Percentiles rank a stretch among this genome's conserved stretches.
Evolutionary conservation across 768 basidiomycete genomes (phyloP).

Genomic region (Xanthoconium stramineum): DNA sequence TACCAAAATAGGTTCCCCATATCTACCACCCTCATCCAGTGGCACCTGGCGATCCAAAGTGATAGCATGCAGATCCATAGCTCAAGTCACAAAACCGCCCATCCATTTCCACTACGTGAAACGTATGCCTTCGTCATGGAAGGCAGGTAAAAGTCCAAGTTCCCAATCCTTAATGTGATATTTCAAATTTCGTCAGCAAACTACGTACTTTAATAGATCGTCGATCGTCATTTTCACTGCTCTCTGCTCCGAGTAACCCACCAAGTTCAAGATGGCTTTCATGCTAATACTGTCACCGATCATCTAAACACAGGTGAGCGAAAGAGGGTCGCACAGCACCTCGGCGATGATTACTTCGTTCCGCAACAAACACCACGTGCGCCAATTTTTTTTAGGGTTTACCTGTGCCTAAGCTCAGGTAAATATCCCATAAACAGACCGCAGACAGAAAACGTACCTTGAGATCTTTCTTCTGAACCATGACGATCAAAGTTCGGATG

Average conservation of each 20-base stretch:
- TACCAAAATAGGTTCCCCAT: too few relatives aligned
- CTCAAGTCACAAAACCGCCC: too few relatives aligned
- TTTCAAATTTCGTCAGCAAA: too few relatives aligned
- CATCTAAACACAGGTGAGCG: conserved; percentile 40
- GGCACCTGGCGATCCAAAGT: too few relatives aligned
- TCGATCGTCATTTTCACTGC: conserved; percentile 94
- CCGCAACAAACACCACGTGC: conserved; percentile 86
- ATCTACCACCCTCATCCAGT: too few relatives aligned
- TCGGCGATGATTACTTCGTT: conserved; percentile 45
- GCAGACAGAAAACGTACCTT: conserved; percentile 39
- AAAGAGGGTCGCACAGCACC: background rate
- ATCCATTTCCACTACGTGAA: too few relatives aligned
- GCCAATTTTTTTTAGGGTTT: conserved; percentile 89
- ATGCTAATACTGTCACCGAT: conserved; percentile 70
- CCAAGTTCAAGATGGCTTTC: conserved; percentile 63
- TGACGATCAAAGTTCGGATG: conserved; percentile 44
- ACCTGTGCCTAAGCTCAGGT: conserved; percentile 49
- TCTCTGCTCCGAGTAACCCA: conserved; percentile 70
- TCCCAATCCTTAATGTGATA: too few relatives aligned
- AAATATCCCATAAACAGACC: background rate
- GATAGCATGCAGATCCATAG: too few relatives aligned
- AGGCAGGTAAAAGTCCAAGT: conserved; percentile 68
- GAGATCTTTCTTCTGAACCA: conserved; percentile 49
- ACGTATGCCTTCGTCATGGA: conserved; percentile 72
- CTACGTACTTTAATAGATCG: conserved; percentile 78